Percentiles rank a stretch among this genome's conserved stretches.
Conservation (phyloP, 257 asterid genomes). For the Craterostigma plantagineum region DNA sequence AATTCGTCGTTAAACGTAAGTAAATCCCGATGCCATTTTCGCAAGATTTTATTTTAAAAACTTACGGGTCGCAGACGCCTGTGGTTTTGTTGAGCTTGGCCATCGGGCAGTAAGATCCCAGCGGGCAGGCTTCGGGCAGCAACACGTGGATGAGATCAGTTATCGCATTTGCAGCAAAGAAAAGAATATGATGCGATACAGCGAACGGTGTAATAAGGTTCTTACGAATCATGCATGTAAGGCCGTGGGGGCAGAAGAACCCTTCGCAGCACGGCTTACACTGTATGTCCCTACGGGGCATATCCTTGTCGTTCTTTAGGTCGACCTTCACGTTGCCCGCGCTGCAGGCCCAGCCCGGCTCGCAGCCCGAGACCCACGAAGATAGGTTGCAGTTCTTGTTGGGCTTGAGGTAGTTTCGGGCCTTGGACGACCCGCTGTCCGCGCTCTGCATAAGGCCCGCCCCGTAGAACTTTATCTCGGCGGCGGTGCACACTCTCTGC, state of each 20-base stretch:
- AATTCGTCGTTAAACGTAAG: slow-evolving; percentile 3
- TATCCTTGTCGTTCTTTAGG: slow-evolving; percentile 37
- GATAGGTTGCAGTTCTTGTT: slow-evolving; percentile 74
- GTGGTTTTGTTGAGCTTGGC: slow-evolving; percentile 54
- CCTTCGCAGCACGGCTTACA: slow-evolving; percentile 85
- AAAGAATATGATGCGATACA: background rate
- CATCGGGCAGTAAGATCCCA: slow-evolving; percentile 82
- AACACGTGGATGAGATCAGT: no score
- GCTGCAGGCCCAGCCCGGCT: slow-evolving; percentile 98
- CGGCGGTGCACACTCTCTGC: slow-evolving; percentile 80
- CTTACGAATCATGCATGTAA: slow-evolving; percentile 99
- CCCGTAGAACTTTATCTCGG: slow-evolving; percentile 60
- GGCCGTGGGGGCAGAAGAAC: slow-evolving; percentile 95
- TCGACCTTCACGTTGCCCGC: slow-evolving; percentile 27
- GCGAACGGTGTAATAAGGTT: no score
- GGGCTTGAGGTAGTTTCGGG: slow-evolving; percentile 35
- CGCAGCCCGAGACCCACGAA: slow-evolving; percentile 79
- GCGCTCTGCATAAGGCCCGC: slow-evolving; percentile 21
- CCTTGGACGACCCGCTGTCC: slow-evolving; percentile 12
- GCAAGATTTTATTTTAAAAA: slow-evolving; percentile 5
- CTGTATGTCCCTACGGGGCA: slow-evolving; percentile 34
- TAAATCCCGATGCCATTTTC: slow-evolving; percentile 3
- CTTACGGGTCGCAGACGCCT: slow-evolving; percentile 94
- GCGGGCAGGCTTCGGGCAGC: slow-evolving; percentile 63
- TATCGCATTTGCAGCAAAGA: background rate